Percentiles rank a stretch among this genome's conserved stretches.
Conservation (phyloP, 2,329 filamentous ascomycete genomes). For the Fusarium falciforme region DNA sequence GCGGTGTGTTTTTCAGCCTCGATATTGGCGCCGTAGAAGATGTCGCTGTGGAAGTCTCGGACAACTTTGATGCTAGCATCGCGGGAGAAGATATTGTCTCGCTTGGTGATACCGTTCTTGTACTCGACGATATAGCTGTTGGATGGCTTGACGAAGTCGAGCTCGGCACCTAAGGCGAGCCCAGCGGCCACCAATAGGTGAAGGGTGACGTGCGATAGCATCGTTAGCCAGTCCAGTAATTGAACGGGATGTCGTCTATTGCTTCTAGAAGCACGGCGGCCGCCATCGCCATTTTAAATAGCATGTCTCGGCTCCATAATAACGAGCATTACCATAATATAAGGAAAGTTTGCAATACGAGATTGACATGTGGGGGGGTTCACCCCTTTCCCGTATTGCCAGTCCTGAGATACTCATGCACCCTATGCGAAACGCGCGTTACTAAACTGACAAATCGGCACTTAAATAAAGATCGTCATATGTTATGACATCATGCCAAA, state of each 20-base stretch:
- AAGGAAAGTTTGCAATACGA: not conserved
- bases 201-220: not conserved
- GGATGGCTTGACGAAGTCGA: not conserved
- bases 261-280: not conserved
- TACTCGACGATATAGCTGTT: not conserved
- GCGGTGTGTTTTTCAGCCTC: not conserved
- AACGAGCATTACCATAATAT: not conserved
- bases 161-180: not conserved
- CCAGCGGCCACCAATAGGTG: not conserved
- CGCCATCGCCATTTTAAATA: not conserved
- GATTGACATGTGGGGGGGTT: not conserved
- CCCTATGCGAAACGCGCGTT: not conserved
- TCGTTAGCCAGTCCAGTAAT: too few species aligned
- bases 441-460: not conserved
- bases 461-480: not conserved
- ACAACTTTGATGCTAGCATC: not conserved
- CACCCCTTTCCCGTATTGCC: not conserved
- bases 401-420: not conserved
- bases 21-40: conserved; percentile 11
- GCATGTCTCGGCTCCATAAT: not conserved
- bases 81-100: not conserved
- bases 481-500: too few species aligned
- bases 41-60: conserved; percentile 1
- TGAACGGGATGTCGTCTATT: not conserved
- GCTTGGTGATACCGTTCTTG: not conserved